Percentiles rank a stretch among this genome's conserved stretches.
These are phyloP conservation scores for Candida krabiensis DNA, from an alignment of 805 yeast genomes.

Conservation along the genomic window DNA sequence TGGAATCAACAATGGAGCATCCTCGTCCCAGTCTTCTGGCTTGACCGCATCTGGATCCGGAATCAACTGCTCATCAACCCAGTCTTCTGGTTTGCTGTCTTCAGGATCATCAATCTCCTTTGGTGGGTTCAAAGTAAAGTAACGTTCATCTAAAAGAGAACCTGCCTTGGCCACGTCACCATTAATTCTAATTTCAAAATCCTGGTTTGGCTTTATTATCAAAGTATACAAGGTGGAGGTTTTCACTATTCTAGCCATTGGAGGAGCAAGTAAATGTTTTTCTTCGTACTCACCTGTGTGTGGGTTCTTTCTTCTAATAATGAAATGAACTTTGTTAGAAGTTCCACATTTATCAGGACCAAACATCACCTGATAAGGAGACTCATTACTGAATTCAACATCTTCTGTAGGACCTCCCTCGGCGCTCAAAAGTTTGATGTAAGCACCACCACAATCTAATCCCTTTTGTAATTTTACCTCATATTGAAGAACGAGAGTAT, in stretches of 20 bases:
- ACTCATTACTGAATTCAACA: conserved; percentile 54
- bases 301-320: conserved; percentile 60
- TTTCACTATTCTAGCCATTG: conserved; percentile 59
- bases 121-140: conserved; percentile 68
- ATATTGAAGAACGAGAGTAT: conserved; percentile 80
- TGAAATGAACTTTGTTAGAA: conserved; percentile 77
- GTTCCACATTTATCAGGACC: conserved; percentile 93
- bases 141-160: conserved; percentile 52
- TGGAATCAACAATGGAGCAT: conserved; percentile 58
- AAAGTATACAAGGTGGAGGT: conserved; percentile 74
- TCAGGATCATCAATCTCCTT: conserved; percentile 53
- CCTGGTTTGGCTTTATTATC: conserved; percentile 61
- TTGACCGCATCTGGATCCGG: conserved; percentile 68
- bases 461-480: conserved; percentile 85
- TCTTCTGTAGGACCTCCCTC: conserved; percentile 35
- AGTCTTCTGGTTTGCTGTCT: conserved; percentile 70
- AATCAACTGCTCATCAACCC: conserved; percentile 72
- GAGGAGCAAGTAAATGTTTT: conserved; percentile 66
- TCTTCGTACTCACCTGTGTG: conserved; percentile 59
- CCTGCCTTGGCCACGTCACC: conserved; percentile 77
- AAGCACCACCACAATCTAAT: conserved; percentile 86
- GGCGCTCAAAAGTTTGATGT: conserved; percentile 66
- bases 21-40: conserved; percentile 86
- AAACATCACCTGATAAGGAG: conserved; percentile 86
- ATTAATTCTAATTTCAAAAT: conserved; percentile 78